Evolutionary conservation across 2,329 filamentous ascomycete species (phyloP), one percentile per base, ranked within the genome.

Genomic region (Clarireedia hainanense): DNA sequence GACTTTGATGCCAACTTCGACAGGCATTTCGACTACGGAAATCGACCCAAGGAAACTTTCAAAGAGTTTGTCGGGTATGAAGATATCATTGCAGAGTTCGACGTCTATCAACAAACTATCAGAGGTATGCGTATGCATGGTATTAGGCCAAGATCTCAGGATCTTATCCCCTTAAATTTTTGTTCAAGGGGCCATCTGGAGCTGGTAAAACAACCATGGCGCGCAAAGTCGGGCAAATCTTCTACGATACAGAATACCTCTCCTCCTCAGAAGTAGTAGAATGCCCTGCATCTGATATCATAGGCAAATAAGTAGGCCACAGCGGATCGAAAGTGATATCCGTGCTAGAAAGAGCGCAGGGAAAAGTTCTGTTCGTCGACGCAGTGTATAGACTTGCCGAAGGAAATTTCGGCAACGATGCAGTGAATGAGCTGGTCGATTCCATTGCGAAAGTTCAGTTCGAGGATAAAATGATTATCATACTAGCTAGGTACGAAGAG

Each of bases 171-270:
- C 79, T 80, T 58, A 80, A 77, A 46, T 83, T 83, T 60, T 62
- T 84, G 1, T 84, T 84, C 68, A 74, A 76, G 24, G 81, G 81
- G 0, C 75, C 78, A 51, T 66, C 61, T 73, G 78, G 79, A 0
- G 90, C 86, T 0, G 88, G 87, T 0, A 91, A 91, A 64, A 89
- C 86, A 0, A 84, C 83, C 0, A 89, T 79, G 0, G 88, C 88
- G 0, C 73, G 77, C 15, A 86, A 84, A 58, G 88, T 91, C 77
- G 87, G 87, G 3, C 80, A 88, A 59, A 74, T 91, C 0, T 91
- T 81, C 64, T 91, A 88, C 64, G 83, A 91, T 61, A 80, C 90
- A 76, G 86, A 86, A 0, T 80, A 91, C 36, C 71, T 91, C 0
- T 70, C 79, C 0, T 74, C 73, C 0, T 76, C 74, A 0, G 78